Base-by-base conservation (phyloP, 2,329 filamentous ascomycete species). In the Anthostomella pinea region DNA sequence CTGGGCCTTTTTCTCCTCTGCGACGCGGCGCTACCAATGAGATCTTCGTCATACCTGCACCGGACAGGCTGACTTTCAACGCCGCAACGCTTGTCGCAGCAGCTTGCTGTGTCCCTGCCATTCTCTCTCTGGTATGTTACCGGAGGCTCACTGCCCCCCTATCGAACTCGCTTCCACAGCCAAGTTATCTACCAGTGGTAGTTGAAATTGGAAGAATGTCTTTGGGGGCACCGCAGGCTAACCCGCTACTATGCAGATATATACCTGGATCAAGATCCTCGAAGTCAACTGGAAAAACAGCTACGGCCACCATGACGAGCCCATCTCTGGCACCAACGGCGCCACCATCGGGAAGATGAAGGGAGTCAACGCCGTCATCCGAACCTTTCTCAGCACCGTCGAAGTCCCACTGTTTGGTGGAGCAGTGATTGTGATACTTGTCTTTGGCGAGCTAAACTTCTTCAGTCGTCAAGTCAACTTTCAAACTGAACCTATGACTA, bases 391-490 rank as follows among this genome's bases (percentile, higher is more conserved):
- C 9, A 70, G 63, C 10, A 75, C 71, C 21, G 66, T 81, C 2
- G 76, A 80, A 37, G 64, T 81, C 3, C 77, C 77, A 0, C 48
- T 85, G 0, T 82, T 83, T 37, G 70, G 67, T 1, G 74, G 67
- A 5, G 76, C 75, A 2, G 73, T 82, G 0, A 39, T 83, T 1
- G 70, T 75, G 2, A 75, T 84, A 5, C 60, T 85, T 3, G 63
- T 80, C 4, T 57, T 79, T 1, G 81, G 81, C 1, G 81, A 85
- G 57, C 65, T 67, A 20, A 85, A 85, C 46, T 79, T 85, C 45
- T 83, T 70, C 47, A 83, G 75, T 30, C 14, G 36, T 0, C 75
- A 73, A 37, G 65, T 85, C 3, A 48, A 45, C 0, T 81, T 75
- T 40, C 68, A 81, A 42, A 83, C 76, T 0, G 81, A 85, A 42